These are phyloP conservation scores for Luzula sylvatica DNA, from an alignment of 176 grass and related monocot species.

Conservation along the genomic window DNA sequence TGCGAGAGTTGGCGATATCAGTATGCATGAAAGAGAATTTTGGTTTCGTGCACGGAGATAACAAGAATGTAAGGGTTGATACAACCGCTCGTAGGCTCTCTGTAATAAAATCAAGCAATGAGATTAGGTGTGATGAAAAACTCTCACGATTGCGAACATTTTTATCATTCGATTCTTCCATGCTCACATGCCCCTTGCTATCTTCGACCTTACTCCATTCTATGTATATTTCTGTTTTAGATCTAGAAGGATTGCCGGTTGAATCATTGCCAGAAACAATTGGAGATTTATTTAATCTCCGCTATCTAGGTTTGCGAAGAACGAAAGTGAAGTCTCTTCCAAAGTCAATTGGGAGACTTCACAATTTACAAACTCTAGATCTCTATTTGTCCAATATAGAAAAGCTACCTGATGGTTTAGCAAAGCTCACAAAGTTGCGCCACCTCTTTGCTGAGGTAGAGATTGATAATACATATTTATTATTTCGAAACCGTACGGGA, in stretches of 20 bases:
- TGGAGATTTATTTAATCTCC: conserved; percentile 40
- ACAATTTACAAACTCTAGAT: conserved; percentile 36
- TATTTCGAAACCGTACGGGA: conserved; percentile 1
- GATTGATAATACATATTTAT: conserved; percentile 14
- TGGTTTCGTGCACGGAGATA: conserved; percentile 2
- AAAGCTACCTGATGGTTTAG: conserved; percentile 9
- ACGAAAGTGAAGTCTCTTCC: conserved; percentile 41
- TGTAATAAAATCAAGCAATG: neutral
- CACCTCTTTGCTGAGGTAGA: conserved; percentile 18
- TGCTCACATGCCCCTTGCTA: neutral
- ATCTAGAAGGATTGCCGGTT: conserved; percentile 4
- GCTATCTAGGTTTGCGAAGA: conserved; percentile 20
- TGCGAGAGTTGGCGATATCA: conserved; percentile 35
- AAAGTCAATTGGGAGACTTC: conserved; percentile 19
- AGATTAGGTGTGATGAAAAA: neutral
- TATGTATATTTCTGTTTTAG: conserved; percentile 29
- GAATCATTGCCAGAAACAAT: conserved; percentile 21
- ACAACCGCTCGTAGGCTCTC: neutral
- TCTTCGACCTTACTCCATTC: conserved; percentile 14
- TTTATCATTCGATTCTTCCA: conserved; percentile 21
- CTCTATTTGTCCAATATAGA: conserved; percentile 1
- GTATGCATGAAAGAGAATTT: conserved; percentile 24
- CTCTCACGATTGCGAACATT: conserved; percentile 22
- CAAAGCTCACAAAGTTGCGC: conserved; percentile 8
- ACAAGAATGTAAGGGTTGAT: neutral